Percentiles rank a stretch among this genome's conserved stretches.
Conservation (phyloP, 345 rosid genomes). For the Populus nigra region DNA sequence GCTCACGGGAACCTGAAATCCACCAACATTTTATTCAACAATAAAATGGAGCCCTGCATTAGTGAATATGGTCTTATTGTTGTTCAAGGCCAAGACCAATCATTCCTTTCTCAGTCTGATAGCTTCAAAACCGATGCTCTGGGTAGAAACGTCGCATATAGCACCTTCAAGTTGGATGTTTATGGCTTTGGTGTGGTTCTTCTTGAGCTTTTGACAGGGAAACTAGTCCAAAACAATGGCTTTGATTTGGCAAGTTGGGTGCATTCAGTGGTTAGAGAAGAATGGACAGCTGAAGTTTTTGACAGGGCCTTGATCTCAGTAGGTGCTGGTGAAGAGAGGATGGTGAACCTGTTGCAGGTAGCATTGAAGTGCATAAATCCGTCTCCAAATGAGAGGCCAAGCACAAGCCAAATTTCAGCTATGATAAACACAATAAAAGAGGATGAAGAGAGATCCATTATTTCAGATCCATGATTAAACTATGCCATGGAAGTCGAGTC, state of each 20-base stretch:
- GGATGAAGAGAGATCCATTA: conserved; percentile 45
- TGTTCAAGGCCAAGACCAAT: conserved; percentile 24
- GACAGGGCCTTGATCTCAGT: conserved; percentile 40
- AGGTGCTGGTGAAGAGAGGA: conserved; percentile 53
- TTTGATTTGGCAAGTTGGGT: conserved; percentile 53
- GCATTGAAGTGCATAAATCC: conserved; percentile 49
- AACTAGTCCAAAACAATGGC: conserved; percentile 45
- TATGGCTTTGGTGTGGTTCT: conserved; percentile 52
- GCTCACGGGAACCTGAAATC: conserved; percentile 71
- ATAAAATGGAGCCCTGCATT: conserved; percentile 47
- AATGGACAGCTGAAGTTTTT: conserved; percentile 64
- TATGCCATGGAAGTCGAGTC: background rate
- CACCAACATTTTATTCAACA: conserved; percentile 49
- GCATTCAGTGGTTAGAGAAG: conserved; percentile 49
- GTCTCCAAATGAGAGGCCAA: conserved; percentile 44
- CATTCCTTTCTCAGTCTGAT: conserved; percentile 16
- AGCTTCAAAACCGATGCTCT: background rate
- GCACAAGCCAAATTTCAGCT: conserved; percentile 29
- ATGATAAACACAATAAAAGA: conserved; percentile 41
- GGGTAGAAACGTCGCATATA: background rate
- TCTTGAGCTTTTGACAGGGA: conserved; percentile 64
- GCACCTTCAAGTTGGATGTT: conserved; percentile 40
- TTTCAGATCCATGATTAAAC: conserved; percentile 24
- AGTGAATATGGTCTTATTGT: conserved; percentile 60
- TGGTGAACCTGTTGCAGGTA: conserved; percentile 49